phyloP scores from a whole-genome alignment of 2,329 filamentous ascomycete genomes.

The Aspergillus sp. region DNA sequence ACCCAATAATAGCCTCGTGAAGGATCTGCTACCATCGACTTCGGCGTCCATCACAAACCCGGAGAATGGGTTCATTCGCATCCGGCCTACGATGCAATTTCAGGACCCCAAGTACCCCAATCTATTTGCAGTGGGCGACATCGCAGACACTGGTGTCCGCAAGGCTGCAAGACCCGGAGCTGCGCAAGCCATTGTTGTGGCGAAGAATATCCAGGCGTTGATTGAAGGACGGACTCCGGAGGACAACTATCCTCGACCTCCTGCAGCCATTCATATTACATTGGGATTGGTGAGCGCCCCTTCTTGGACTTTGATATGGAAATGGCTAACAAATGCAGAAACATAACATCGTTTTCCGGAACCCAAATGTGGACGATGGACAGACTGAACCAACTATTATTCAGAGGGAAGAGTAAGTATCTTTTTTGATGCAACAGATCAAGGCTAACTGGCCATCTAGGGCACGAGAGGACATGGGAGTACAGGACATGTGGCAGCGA shows the following conservation, averaged over 20 bases:
- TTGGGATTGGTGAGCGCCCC: conserved; percentile 22
- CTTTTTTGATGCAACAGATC: background rate
- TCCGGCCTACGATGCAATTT: conserved; percentile 26
- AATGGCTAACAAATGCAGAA: conserved; percentile 13
- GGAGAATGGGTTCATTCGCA: conserved; percentile 24
- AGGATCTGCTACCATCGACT: conserved; percentile 17
- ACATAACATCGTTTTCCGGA: conserved; percentile 30
- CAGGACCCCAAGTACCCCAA: conserved; percentile 20
- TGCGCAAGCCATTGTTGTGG: conserved; percentile 22
- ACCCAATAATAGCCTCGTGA: conserved; percentile 36
- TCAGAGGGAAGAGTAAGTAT: conserved; percentile 23
- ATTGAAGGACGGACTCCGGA: conserved; percentile 19
- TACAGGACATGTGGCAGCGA: conserved; percentile 28
- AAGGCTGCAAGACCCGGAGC: conserved; percentile 26
- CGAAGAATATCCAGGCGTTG: conserved; percentile 24
- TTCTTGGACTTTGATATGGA: background rate
- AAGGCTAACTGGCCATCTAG: conserved; percentile 13
- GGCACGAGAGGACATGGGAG: conserved; percentile 29
- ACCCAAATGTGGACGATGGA: conserved; percentile 24
- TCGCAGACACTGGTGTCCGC: conserved; percentile 27
- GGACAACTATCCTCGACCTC: conserved; percentile 18
- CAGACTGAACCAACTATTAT: conserved; percentile 26
- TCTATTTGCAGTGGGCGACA: conserved; percentile 27
- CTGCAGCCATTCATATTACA: conserved; percentile 25
- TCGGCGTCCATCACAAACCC: conserved; percentile 22